These are phyloP conservation scores for Rutstroemia sydowiana DNA, from an alignment of 2,329 filamentous ascomycete genomes.

Conservation along the genomic window DNA sequence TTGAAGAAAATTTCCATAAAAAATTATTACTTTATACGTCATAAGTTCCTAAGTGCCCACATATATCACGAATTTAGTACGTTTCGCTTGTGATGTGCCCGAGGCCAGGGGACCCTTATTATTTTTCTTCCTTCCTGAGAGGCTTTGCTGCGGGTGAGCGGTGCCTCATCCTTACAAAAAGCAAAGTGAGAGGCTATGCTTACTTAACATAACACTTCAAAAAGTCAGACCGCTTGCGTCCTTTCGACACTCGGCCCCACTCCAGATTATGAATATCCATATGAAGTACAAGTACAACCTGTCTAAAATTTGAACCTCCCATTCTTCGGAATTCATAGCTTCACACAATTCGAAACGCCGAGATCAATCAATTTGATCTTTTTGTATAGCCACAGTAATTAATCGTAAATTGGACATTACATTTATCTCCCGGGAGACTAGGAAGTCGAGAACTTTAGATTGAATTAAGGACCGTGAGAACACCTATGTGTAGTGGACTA, in stretches of 20 bases:
- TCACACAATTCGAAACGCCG: not conserved
- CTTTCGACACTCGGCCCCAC: not conserved
- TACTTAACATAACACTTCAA: not conserved
- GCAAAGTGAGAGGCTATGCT: not conserved
- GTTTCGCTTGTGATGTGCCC: not conserved
- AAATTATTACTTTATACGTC: not conserved
- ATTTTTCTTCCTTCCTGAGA: not conserved
- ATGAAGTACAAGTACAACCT: too few species aligned
- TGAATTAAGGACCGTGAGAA: too few species aligned
- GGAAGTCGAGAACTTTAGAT: too few species aligned
- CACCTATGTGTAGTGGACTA: not conserved
- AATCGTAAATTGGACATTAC: conserved; percentile 2
- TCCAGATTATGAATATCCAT: not conserved
- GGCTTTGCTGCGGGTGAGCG: not conserved
- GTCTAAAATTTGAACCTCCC: not conserved
- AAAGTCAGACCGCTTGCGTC: not conserved
- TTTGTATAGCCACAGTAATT: not conserved
- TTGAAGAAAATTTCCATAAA: not conserved
- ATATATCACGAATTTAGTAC: not conserved
- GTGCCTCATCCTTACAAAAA: not conserved
- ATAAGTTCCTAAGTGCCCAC: not conserved
- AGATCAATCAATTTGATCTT: not conserved
- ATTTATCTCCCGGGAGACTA: not conserved
- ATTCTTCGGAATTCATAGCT: not conserved
- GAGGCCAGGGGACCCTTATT: not conserved